Conservation (phyloP, 768 basidiomycete genomes). For the Xerocomellus intermedius region DNA sequence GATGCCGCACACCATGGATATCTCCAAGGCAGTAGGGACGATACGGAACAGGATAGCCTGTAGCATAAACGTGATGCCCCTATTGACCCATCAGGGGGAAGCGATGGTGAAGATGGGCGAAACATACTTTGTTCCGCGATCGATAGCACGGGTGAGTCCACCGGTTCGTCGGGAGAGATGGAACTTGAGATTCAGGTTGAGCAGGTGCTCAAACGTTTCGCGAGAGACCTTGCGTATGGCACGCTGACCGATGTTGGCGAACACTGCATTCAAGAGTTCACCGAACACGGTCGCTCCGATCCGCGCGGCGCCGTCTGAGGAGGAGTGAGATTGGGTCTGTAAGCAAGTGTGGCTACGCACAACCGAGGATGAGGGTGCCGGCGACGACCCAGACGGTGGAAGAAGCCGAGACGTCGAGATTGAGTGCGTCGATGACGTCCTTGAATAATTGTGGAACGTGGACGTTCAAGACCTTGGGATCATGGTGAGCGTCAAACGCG, state of each 20-base stretch:
- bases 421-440: constrained; percentile 82
- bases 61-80: constrained; percentile 94
- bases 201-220: constrained; percentile 92
- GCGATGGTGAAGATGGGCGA: not conserved
- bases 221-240: constrained; percentile 93
- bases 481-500: not conserved
- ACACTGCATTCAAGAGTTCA: constrained; percentile 92
- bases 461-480: constrained; percentile 81
- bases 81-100: constrained; percentile 29
- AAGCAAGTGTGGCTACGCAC: constrained; percentile 47
- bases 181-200: constrained; percentile 88
- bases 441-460: constrained; percentile 99
- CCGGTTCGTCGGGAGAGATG: constrained; percentile 94
- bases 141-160: constrained; percentile 93
- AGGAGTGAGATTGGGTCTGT: not conserved
- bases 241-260: constrained; percentile 92
- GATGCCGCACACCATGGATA: constrained; percentile 96
- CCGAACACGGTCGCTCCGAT: constrained; percentile 87
- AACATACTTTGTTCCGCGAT: constrained; percentile 91
- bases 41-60: constrained; percentile 94
- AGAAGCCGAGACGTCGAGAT: constrained; percentile 69
- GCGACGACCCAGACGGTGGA: constrained; percentile 90
- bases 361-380: constrained; percentile 87
- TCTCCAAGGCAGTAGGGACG: constrained; percentile 93
- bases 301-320: constrained; percentile 83